These are phyloP conservation scores for Euphorbia schlechtendalii DNA, from an alignment of 441 rosid genomes.

Conservation along the genomic window DNA sequence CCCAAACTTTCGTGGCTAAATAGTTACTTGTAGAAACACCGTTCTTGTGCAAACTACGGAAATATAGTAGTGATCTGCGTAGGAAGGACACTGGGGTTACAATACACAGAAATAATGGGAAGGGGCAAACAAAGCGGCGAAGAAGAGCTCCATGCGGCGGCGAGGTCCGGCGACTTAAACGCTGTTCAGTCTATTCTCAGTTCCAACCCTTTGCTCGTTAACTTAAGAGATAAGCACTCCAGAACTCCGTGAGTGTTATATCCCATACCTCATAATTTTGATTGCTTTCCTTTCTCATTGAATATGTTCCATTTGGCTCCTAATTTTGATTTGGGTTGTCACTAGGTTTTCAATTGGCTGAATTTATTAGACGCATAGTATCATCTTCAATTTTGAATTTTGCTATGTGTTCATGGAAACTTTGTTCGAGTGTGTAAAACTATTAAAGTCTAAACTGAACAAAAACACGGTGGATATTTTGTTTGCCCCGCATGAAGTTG, in stretches of 20 bases:
- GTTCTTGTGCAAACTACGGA: neutral
- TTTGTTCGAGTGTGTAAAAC: too few species aligned
- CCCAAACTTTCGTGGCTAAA: too few species aligned
- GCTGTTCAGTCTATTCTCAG: slow-evolving; percentile 47
- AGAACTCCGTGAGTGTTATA: slow-evolving; percentile 78
- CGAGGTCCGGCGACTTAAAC: slow-evolving; percentile 73
- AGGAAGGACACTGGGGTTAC: too few species aligned
- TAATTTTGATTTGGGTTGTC: neutral
- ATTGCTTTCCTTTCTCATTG: neutral
- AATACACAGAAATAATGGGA: neutral
- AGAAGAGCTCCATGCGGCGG: slow-evolving; percentile 59
- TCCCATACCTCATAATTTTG: neutral
- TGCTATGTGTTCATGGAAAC: too few species aligned
- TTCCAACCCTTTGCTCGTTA: slow-evolving; percentile 57
- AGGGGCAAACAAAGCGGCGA: slow-evolving; percentile 29
- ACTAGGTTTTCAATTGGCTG: neutral
- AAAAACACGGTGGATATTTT: neutral
- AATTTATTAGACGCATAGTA: neutral
- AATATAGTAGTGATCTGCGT: too few species aligned
- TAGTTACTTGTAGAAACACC: neutral
- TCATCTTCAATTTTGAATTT: neutral
- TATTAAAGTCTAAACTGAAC: too few species aligned
- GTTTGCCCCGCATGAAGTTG: neutral
- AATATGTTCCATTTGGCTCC: neutral
- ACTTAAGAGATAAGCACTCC: slow-evolving; percentile 90